Conservation (phyloP, 2,329 filamentous ascomycete species). For the Diaporthe destruens region DNA sequence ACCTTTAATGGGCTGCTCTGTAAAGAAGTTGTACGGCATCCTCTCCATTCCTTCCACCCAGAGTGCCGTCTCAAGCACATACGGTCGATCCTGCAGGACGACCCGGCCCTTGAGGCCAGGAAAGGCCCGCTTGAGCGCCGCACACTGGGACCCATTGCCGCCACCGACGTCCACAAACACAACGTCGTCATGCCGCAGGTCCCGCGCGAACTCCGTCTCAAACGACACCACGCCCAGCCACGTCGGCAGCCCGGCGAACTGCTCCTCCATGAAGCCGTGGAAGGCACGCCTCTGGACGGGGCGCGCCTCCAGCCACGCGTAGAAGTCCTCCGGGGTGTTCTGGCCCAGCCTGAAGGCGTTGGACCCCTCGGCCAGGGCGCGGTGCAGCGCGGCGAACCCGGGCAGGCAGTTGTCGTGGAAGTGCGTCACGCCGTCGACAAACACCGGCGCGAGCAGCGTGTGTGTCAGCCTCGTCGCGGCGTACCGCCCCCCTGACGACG, state of each 20-base stretch:
- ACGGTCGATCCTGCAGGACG: conserved; percentile 44
- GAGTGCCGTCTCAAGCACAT: conserved; percentile 44
- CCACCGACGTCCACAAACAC: conserved; percentile 17
- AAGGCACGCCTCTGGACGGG: conserved; percentile 44
- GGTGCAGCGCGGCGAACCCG: conserved; percentile 7
- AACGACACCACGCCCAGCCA: conserved; percentile 46
- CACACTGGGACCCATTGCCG: conserved; percentile 9
- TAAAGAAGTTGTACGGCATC: conserved; percentile 43
- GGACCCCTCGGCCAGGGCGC: background rate
- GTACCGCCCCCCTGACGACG: background rate
- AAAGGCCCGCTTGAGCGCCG: background rate
- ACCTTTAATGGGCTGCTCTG: conserved; percentile 47
- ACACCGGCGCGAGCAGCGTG: background rate
- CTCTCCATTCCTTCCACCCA: conserved; percentile 44
- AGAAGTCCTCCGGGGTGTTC: conserved; percentile 10
- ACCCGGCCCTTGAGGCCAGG: conserved; percentile 3
- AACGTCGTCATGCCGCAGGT: background rate
- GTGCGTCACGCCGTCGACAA: conserved; percentile 1
- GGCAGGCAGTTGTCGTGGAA: conserved; percentile 21
- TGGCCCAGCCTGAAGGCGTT: conserved; percentile 13
- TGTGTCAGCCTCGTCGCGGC: background rate
- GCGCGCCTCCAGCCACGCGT: conserved; percentile 4
- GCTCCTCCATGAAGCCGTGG: conserved; percentile 47
- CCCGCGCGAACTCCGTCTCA: conserved; percentile 38
- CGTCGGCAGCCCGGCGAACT: conserved; percentile 44